Conservation (phyloP, 2,329 filamentous ascomycete genomes). For the Fusarium subtropicale region DNA sequence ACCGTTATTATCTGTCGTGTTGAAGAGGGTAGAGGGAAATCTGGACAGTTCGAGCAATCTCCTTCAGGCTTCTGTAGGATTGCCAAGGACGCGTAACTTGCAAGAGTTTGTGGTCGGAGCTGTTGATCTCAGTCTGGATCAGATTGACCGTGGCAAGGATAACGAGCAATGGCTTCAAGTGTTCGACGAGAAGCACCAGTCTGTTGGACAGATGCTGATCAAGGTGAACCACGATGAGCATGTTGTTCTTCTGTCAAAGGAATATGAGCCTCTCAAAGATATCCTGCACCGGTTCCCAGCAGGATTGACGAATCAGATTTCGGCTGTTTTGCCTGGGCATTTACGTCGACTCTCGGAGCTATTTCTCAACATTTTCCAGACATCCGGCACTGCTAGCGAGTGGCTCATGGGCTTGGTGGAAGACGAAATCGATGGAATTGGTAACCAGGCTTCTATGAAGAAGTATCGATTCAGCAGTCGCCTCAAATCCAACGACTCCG, state of each 20-base stretch:
- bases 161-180: conserved; percentile 91
- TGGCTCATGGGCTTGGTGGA: conserved; percentile 96
- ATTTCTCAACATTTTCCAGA: conserved; percentile 94
- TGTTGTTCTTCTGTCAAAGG: conserved; percentile 85
- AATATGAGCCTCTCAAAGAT: conserved; percentile 86
- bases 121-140: conserved; percentile 85
- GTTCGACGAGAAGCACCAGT: conserved; percentile 78
- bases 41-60: conserved; percentile 57
- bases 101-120: conserved; percentile 71
- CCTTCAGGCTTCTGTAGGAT: conserved; percentile 45
- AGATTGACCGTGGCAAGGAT: conserved; percentile 80
- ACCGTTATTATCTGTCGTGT: conserved; percentile 75
- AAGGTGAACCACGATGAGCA: conserved; percentile 88
- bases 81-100: conserved; percentile 55
- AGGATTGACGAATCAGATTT: conserved; percentile 86
- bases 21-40: conserved; percentile 73
- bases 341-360: conserved; percentile 85
- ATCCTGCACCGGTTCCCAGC: conserved; percentile 87
- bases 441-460: conserved; percentile 82
- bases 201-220: conserved; percentile 85
- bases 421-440: conserved; percentile 94
- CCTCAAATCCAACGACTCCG: conserved; percentile 76
- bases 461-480: conserved; percentile 78
- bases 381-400: conserved; percentile 83
- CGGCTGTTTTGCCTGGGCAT: conserved; percentile 80